Base-by-base conservation (phyloP, 2,329 filamentous ascomycete genomes). In the Paradendryphiella salina region DNA sequence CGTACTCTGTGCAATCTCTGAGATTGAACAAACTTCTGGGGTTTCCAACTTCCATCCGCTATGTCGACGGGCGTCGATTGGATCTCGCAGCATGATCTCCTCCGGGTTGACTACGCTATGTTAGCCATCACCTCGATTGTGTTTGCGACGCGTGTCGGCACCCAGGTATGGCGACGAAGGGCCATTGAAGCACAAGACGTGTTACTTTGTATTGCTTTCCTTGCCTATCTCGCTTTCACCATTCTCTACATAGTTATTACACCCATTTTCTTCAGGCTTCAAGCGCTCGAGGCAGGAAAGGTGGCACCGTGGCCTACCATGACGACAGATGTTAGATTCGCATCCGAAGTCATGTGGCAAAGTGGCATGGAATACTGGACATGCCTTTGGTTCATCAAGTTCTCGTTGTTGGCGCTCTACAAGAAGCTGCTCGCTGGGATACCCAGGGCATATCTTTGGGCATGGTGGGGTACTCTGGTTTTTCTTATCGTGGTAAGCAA, bases 301-400 rank as follows among this genome's bases (percentile, higher is more conserved):
- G 62, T 59, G 7, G 26, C 47, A 5, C 52, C 58, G 0, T 75
- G 73, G 46, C 44, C 64, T 1, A 63, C 52, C 2, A 55, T 76
- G n/a, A 31, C 58, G 49, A 33, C 66, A 4, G 74, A 76, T 37
- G 51, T 60, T 3, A 33, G 65, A 0, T 50, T 61, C 20, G 61
- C 74, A 42, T 65, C 72, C 15, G 70, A 70, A 41, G 61, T 75
- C 15, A 75, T 76, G 56, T 75, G 75, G 50, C 66, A 69, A 8
- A 72, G 70, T 14, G 70, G 69, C 4, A 66, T 75, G 36, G 61
- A 72, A 17, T 69, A 75, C 41, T 76, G 74, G 73, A 52, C 69
- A 5, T 69, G 67, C 14, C 63, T 77, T 4, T 76, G 72, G 73
- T 63, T 71, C 29, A 69, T 75, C 43, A 77, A 77, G 52, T 66